Base-by-base conservation (phyloP, 352 stramenopile species). In the Phytophthora meadii region DNA sequence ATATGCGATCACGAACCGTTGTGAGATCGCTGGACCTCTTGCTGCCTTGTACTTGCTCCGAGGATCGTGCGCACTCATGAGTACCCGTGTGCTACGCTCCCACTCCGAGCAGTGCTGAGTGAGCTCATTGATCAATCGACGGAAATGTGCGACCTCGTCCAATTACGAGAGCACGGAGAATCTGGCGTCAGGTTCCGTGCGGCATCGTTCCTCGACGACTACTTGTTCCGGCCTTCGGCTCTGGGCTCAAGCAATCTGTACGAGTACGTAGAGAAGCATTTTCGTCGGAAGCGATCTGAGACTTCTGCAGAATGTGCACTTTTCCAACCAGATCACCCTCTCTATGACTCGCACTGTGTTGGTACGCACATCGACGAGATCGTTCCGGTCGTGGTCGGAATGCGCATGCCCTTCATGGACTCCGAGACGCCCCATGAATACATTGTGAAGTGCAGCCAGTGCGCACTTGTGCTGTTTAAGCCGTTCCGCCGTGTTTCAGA, bases 171-270 rank as follows among this genome's bases (percentile, higher is more conserved):
- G 25, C 28, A 54, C 19, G 19, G 19, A 19, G 48, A 11, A 4
- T 17, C 9, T 3, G 8, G 11, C 9, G 2, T 34, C 7, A 47
- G n/a, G 0, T 48, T 39, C 36, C 10, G 46, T 4, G 14, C 37
- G 19, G 50, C 46, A 5, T 57, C 34, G 4, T 17, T 24, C 27
- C 42, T 53, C 10, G 41, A 61, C 15, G 53, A 61, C 30, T 61
- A 53, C 28, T 22, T 61, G 12, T 61, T 28, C 10, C 53, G 41
- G 7, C 25, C 41, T 9, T 9, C 24, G 5, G 30, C 3, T 1
- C 12, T 46, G 7, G 6, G n/a, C 2, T 27, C 10, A 1, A 11
- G 22, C 11, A 50, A 24, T 17, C 2, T 53, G 4, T 53, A 61
- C 27, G 53, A 61, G 9, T 61, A 51, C 14, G 10, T 27, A 25